Evolutionary conservation across 345 rosid genomes (phyloP), one percentile per base, ranked within the genome.

Genomic region (Noccaea bulbosa): DNA sequence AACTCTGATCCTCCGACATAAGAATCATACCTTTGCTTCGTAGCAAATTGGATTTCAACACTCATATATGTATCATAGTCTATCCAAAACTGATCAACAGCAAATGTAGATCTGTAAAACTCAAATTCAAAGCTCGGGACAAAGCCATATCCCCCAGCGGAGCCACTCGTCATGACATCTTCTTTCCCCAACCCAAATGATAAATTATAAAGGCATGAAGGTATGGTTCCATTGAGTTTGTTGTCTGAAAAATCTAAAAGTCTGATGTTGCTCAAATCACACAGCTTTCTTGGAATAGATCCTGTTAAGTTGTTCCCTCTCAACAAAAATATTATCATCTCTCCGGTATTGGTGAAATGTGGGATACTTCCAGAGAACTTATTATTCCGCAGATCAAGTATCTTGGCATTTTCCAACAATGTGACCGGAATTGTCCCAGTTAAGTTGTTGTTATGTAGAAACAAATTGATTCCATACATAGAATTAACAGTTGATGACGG

Each of bases 11-110:
- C 30, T 4, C 72, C 61, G 4, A 4, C 0, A 32, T 66, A 73
- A 27, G 39, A 39, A 5, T 65, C 33, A 8, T 57, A 47, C 12
- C 77, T 66, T 3, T 9, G 45, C 48, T 74, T 73, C 6, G 22
- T 20, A 20, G 22, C 22, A 20, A 20, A 20, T 1, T 20, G 22
- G 22, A 20, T 20, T 20, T 20, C 22, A 1, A 20, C 22, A 20
- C 22, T 20, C 22, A 20, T 20, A 20, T 20, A 20, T 20, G 22
- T 20, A 20, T 20, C 0, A 20, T 20, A 20, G 22, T 20, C 22
- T 20, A 20, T 20, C 22, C 1, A 20, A 20, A 20, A 20, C 22
- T 1, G 22, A 4, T 34, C 43, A 0, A 15, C 24, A 6, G 4
- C 3, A 15, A 55, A 34, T 55, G 61, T 55, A 3, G 61, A 55